Base-by-base conservation (phyloP, 306 rosid genomes). In the Vigna radiata region DNA sequence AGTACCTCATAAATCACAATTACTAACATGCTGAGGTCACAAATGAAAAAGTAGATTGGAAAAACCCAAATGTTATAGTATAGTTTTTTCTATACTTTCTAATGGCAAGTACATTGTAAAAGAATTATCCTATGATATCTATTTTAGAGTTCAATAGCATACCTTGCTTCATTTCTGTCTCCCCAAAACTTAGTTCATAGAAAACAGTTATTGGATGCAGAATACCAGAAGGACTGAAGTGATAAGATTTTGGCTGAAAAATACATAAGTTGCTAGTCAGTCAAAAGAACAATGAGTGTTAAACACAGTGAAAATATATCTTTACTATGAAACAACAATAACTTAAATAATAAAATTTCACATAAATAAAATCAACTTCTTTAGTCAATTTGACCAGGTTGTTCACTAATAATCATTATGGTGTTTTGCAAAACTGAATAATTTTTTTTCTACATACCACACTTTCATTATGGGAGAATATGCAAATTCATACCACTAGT, bases 101-200 rank as follows among this genome's bases (percentile, higher is more conserved):
- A 60, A 29, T 37, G 61, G 47, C 33, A 69, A 62, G n/a, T 48
- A 71, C 33, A 79, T 46, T 31, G 55, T 50, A 72, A 50, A 59
- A 61, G 69, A 68, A 65, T 17, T 70, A 49, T 78, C 67, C 54
- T 36, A 66, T n/a, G n/a, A n/a, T n/a, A n/a, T 48, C 53, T 37
- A 68, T 44, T 14, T 50, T 41, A 50, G 29, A 46, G 64, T 82
- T 77, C 68, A 73, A 68, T 60, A 77, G 76, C 81, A 63, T 87
- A 92, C 98, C 98, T 87, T 90, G 98, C 89, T 90, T 92, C 89
- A 88, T 78, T 87, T 95, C 98, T 81, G 97, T 88, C 89, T 95
- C 98, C 85, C 98, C 98, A 80, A 89, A 95, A 79, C 83, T 83
- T 78, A 88, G 86, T 83, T 95, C 98, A 82, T 92, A 92, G 72